Base-by-base conservation (phyloP, 31 red algal genomes). In the Odonthalia washingtoniensis region DNA sequence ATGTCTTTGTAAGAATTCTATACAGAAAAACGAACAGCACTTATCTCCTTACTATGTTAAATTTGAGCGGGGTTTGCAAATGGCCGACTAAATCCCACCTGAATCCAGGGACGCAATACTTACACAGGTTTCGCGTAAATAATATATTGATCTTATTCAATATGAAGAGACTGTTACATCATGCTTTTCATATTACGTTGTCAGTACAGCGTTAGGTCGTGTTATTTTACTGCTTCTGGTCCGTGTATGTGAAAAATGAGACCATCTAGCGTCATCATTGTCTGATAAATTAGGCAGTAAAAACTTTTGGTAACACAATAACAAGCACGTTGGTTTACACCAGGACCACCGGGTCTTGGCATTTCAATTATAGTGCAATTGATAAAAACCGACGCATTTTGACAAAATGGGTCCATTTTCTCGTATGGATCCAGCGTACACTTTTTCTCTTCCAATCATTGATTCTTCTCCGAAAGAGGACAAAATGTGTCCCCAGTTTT, bases 201-300 rank as follows among this genome's bases (percentile, higher is more conserved):
- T 21, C 9, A 57, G 49, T 57, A 57, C 21, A 57, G 21, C 21
- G 49, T 57, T 21, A 57, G 9, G 21, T 57, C 49, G 21, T 57
- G 49, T 9, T 21, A 21, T 21, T 21, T 14, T 14, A 9, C 49
- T 14, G 21, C 49, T 70, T 83, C 26, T 0, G 80, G 21, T 31
- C 80, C 80, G 32, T 70, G 12, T 4, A 83, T 53, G 4, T 0
- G 26, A 40, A 83, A 69, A 21, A 83, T 57, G 0, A 83, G 4
- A 30, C 63, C 53, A 0, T 69, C 53, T 12, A 32, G 80, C 5
- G 60, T 35, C 5, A 31, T 69, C 4, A 69, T 16, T 38, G 53
- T 83, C n/a, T 39, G 63, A 83, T 69, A 83, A 24, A 83, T 42
- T 33, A 83, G 46, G 26, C 80, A 83, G 0, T 83, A n/a, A 9